Conservation (phyloP, 805 yeast genomes). For the Sungouiozyma ichnusensis region DNA sequence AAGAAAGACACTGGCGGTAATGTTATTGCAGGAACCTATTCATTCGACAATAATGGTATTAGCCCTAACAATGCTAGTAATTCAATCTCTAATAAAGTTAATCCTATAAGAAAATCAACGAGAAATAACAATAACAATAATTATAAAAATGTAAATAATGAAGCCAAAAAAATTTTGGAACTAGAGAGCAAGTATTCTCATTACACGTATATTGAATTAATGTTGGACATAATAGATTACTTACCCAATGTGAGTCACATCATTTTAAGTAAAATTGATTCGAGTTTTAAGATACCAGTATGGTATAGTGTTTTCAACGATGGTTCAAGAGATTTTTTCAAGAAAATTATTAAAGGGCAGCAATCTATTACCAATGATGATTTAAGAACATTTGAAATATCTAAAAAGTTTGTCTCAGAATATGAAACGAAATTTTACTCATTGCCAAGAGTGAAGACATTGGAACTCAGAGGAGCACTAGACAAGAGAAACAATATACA, state of each 20-base stretch:
- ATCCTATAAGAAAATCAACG: neutral
- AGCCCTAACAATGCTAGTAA: constrained; percentile 1
- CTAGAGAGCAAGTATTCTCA: constrained; percentile 14
- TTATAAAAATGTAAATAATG: neutral
- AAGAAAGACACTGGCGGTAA: constrained; percentile 7
- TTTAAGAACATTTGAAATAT: constrained; percentile 22
- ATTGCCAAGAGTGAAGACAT: constrained; percentile 21
- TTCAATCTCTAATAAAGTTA: constrained; percentile 1
- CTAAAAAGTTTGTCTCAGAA: constrained; percentile 18
- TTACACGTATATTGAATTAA: constrained; percentile 28
- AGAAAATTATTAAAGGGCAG: constrained; percentile 25
- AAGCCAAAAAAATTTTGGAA: neutral
- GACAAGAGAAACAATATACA: constrained; percentile 7
- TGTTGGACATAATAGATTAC: constrained; percentile 35
- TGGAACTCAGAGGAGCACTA: constrained; percentile 16
- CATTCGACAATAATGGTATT: constrained; percentile 12
- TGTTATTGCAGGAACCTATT: constrained; percentile 23
- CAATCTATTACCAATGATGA: constrained; percentile 25
- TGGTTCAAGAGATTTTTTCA: constrained; percentile 26
- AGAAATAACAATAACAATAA: neutral
- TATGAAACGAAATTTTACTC: constrained; percentile 22
- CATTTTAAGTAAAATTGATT: constrained; percentile 37
- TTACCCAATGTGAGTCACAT: constrained; percentile 38
- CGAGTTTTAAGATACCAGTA: constrained; percentile 44
- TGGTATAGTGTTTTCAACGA: constrained; percentile 29